Conservation (phyloP, 1,139 yeast genomes). For the Pichia sp. region DNA sequence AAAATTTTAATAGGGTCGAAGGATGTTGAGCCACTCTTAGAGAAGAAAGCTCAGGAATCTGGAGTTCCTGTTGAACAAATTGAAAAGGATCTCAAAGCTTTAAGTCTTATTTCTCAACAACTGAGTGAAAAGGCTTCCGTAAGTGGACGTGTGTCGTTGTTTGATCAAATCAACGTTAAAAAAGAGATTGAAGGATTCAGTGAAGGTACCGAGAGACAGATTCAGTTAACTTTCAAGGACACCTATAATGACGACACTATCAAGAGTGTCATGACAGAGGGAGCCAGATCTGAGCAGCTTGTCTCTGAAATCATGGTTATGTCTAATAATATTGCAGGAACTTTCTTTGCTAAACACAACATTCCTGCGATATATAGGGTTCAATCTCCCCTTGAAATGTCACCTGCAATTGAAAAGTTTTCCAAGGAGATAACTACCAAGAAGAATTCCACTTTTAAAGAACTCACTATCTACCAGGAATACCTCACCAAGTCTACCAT, state of each 20-base stretch:
- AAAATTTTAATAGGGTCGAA: constrained; percentile 24
- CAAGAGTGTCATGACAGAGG: constrained; percentile 2
- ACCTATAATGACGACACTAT: constrained; percentile 12
- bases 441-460: constrained; percentile 18
- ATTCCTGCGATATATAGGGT: constrained; percentile 57
- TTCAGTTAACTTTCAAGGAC: constrained; percentile 19
- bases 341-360: constrained; percentile 35
- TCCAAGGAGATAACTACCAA: constrained; percentile 24
- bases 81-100: constrained; percentile 28
- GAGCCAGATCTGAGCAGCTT: constrained; percentile 38
- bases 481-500: constrained; percentile 36
- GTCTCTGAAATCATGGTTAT: constrained; percentile 82
- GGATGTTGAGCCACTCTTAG: constrained; percentile 5
- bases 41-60: constrained; percentile 4
- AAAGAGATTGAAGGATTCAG: constrained; percentile 21
- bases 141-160: constrained; percentile 18
- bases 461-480: constrained; percentile 24
- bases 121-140: constrained; percentile 28
- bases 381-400: constrained; percentile 32
- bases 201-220: constrained; percentile 17
- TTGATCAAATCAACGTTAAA: constrained; percentile 17
- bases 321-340: constrained; percentile 61
- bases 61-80: constrained; percentile 10
- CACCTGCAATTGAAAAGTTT: constrained; percentile 16
- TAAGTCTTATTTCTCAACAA: constrained; percentile 30